Conservation (phyloP, 169 alveolate species). For the Miamiensis avidus region DNA sequence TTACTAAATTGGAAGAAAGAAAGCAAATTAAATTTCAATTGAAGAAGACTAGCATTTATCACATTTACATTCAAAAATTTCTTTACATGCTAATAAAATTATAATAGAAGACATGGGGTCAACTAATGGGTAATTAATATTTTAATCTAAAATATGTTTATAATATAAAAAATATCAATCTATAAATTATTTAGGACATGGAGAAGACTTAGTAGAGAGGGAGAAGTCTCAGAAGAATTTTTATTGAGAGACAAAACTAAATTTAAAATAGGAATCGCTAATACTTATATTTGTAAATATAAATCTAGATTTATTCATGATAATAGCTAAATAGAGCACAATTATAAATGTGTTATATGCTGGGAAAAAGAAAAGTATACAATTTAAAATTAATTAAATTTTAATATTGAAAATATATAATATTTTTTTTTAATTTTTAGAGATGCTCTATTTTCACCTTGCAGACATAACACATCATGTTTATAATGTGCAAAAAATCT, state of each 20-base stretch:
- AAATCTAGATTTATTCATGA: neutral
- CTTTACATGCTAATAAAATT: constrained; percentile 43
- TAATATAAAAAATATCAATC: too few species aligned
- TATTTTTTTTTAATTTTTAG: constrained; percentile 2
- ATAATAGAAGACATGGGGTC: constrained; percentile 70
- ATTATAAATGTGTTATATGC: constrained; percentile 49
- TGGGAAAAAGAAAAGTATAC: constrained; percentile 35
- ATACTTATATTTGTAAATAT: neutral
- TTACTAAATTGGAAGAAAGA: constrained; percentile 63
- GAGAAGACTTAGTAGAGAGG: constrained; percentile 69
- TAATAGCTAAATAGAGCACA: neutral
- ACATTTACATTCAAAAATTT: constrained; percentile 68
- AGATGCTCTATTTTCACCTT: constrained; percentile 66
- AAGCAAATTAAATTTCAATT: constrained; percentile 52
- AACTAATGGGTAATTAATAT: constrained; percentile 52
- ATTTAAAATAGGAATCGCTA: neutral
- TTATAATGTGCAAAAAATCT: neutral
- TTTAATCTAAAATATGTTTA: neutral
- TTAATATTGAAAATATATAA: too few species aligned
- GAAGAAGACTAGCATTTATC: constrained; percentile 67
- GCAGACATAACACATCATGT: constrained; percentile 71
- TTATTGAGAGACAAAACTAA: neutral
- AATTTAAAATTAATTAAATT: too few species aligned
- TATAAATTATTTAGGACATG: constrained; percentile 49
- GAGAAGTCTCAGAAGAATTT: constrained; percentile 16